Base-by-base conservation (phyloP, 805 yeast species). In the Lachancea meyersii region DNA sequence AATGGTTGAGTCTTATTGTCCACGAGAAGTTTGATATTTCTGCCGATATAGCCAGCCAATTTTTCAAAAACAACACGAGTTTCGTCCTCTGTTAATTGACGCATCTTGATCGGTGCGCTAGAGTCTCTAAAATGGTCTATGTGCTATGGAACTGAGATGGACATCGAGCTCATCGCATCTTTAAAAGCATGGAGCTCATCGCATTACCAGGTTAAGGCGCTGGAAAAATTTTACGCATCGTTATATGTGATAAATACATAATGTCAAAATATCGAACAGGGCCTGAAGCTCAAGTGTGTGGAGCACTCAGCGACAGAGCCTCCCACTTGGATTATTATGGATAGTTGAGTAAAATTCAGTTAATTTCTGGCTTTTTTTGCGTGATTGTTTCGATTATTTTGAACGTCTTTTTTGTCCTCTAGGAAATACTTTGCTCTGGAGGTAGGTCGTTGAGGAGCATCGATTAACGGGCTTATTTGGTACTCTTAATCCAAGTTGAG, bases 81-180 rank as follows among this genome's bases (percentile, higher is more conserved):
- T 63, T 93, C 98, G 64, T 88, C 96, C 63, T 91, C 98, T 51
- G 97, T 91, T 52, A 91, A 75, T 39, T 88, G 86, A 73, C 98
- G 83, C 98, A 91, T 91, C 28, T 14, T 32, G 18, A 18, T 20
- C 14, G 41, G 8, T 7, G 3, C 16, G 10, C 40, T 17, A 13
- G 6, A 9, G 33, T 19, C 7, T 13, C 11, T 16, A 16, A 17
- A 24, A 6, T n/a, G 21, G 21, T 5, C 5, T 17, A 5, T n/a
- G 4, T 23, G 11, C 31, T 3, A 11, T 23, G 31, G 6, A 14
- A 14, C 38, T 30, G 13, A 26, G 13, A 26, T 6, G 13, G 14
- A 30, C 18, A 5, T 31, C 20, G 4, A 23, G 34, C 41, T 38
- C 41, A 38, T 38, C 41, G 26, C 38, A 33, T 34, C 38, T 18